Evolutionary conservation across 805 yeast genomes (phyloP), one percentile per base, ranked within the genome.

Genomic region (Danielia oregonensis): DNA sequence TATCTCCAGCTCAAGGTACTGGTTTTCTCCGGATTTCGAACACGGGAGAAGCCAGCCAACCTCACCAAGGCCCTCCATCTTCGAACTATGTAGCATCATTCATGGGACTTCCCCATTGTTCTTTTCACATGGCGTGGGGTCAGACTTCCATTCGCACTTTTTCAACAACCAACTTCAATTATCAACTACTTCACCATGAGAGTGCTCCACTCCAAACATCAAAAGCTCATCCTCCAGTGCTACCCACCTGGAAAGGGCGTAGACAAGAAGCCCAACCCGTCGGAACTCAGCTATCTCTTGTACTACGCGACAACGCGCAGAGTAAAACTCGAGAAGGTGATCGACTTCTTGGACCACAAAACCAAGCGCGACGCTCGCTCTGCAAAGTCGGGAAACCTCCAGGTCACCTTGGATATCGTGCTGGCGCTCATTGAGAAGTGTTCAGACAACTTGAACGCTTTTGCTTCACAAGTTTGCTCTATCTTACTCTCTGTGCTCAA

Each of bases 301-400:
- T 91, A 84, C 66, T 91, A 91, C 57, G 96, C 95, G 14, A 80
- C 94, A 26, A 82, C 96, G 4, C 71, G 97, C 49, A 71, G 96
- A 36, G 82, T 87, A 21, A 91, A 93, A 57, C 68, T 93, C 43
- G 93, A 86, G 48, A 91, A 91, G 52, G 96, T 91, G 14, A 83
- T 87, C 16, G 63, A 65, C 4, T 86, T 80, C 54, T 58, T 91
- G 33, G 72, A 73, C 33, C 75, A 71, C 47, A 81, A 78, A 55
- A 77, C 91, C 18, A 51, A 53, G 10, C 47, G 68, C 4, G 96
- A 88, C 55, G 68, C 77, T 16, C 62, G 71, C 34, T 76, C 78
- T 29, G 76, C 72, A 37, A 61, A 86, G 26, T 62, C 81, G 10
- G 97, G 96, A 2, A 89, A 91, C 52, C 71, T 87, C 15, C 80